A percentile compares a stretch with the other conserved stretches of the same genome.
Evolutionary conservation across 306 rosid genomes (phyloP).

Genomic region (Morella rubra): DNA sequence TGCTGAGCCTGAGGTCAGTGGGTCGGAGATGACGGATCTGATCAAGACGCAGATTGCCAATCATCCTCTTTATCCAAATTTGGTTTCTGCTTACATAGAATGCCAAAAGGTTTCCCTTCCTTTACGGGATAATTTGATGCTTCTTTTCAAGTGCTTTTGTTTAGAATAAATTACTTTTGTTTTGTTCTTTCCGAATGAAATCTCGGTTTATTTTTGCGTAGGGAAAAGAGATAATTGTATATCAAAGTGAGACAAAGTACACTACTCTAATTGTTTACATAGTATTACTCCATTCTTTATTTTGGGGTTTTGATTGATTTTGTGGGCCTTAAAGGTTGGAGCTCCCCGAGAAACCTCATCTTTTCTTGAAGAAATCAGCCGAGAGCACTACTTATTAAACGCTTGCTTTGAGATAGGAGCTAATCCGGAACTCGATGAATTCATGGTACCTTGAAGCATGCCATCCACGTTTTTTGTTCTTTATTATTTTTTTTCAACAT

Average conservation of each 20-base stretch:
- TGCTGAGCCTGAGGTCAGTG: slow-evolving; percentile 27
- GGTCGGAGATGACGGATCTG: slow-evolving; percentile 42
- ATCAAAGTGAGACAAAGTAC: not conserved
- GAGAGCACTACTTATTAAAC: slow-evolving; percentile 33
- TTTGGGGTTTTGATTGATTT: not conserved
- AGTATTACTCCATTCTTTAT: not conserved
- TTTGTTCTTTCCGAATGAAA: not conserved
- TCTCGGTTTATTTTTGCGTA: not conserved
- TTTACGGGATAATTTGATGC: not conserved
- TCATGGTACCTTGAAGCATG: slow-evolving; percentile 55
- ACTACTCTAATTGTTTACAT: not conserved
- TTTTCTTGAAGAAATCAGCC: slow-evolving; percentile 58
- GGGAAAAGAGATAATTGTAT: not conserved
- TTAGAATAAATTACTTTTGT: not conserved
- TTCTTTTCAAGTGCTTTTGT: not conserved
- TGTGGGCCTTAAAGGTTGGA: slow-evolving; percentile 58
- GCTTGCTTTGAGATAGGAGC: slow-evolving; percentile 54
- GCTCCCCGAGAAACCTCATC: slow-evolving; percentile 67
- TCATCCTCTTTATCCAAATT: slow-evolving; percentile 72
- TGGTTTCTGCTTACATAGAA: slow-evolving; percentile 63
- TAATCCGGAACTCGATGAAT: slow-evolving; percentile 82
- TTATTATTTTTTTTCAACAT: not conserved
- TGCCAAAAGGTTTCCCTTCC: slow-evolving; percentile 60
- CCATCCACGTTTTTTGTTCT: not conserved
- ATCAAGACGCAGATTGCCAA: slow-evolving; percentile 66